Percentiles rank a stretch among this genome's conserved stretches.
These are phyloP conservation scores for Cladosporium phlei DNA, from an alignment of 2,329 filamentous ascomycete species.

Conservation along the genomic window DNA sequence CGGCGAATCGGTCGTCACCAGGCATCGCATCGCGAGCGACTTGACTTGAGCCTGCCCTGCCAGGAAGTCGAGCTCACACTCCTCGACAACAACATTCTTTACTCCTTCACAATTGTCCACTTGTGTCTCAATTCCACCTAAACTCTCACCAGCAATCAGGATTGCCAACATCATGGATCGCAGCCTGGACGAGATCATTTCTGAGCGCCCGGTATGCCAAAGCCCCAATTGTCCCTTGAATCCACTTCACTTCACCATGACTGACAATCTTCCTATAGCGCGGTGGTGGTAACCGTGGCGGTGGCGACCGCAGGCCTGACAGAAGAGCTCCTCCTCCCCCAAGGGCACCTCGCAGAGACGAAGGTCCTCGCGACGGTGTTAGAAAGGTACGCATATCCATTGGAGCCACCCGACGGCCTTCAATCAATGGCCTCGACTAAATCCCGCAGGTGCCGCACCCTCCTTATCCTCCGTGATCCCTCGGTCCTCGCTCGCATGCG, in stretches of 20 bases:
- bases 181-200: constrained; percentile 60
- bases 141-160: too few species aligned
- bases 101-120: too few species aligned
- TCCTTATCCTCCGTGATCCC: constrained; percentile 30
- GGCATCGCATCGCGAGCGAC: too few species aligned
- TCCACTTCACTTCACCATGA: background rate
- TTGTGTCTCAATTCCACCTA: too few species aligned
- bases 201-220: constrained; percentile 52
- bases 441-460: constrained; percentile 38
- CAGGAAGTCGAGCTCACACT: too few species aligned
- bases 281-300: constrained; percentile 22
- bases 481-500: constrained; percentile 8
- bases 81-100: too few species aligned
- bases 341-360: constrained; percentile 47
- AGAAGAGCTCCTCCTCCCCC: constrained; percentile 82
- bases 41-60: too few species aligned
- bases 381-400: constrained; percentile 65
- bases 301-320: constrained; percentile 24
- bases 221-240: background rate
- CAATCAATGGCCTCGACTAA: background rate
- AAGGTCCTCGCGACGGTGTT: constrained; percentile 73
- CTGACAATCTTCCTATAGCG: constrained; percentile 17
- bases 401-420: background rate
- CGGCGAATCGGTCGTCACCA: too few species aligned
- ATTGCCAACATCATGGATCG: constrained; percentile 58